Evolutionary conservation across 345 rosid genomes (phyloP).

Genomic region (Physaria fendleri): DNA sequence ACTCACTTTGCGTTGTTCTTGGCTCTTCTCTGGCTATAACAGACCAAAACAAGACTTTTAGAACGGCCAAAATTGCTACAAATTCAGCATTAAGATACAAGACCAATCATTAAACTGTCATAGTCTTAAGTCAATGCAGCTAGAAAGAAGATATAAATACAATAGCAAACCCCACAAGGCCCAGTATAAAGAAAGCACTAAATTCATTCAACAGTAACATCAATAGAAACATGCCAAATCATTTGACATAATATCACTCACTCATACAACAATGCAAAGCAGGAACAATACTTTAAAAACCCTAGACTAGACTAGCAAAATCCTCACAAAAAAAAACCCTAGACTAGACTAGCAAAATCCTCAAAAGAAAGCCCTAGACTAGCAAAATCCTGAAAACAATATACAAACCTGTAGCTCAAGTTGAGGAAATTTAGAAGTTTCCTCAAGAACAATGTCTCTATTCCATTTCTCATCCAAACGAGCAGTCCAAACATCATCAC

Average conservation of each 20-base stretch:
- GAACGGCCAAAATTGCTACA: not conserved
- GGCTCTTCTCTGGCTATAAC: conserved; percentile 60
- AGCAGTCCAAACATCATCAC: conserved; percentile 63
- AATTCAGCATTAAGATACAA: not conserved
- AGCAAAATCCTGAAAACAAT: not conserved
- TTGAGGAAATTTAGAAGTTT: conserved; percentile 59
- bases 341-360: no score
- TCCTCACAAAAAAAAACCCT: no score
- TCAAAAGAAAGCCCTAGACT: no score
- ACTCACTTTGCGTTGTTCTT: conserved; percentile 78
- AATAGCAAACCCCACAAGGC: not conserved
- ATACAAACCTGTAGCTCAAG: conserved; percentile 58
- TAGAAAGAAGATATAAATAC: not conserved
- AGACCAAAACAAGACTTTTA: not conserved
- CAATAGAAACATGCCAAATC: not conserved
- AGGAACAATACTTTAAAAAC: no score
- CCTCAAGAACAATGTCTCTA: conserved; percentile 52
- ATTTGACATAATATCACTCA: not conserved
- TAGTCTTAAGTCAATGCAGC: conserved; percentile 10
- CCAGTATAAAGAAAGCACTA: not conserved
- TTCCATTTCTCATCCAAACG: conserved; percentile 67
- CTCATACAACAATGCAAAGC: conserved; percentile 2
- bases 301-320: no score
- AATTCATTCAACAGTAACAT: not conserved
- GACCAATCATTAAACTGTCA: no score